Percentiles rank a stretch among this genome's conserved stretches.
Evolutionary conservation across 1,139 yeast genomes (phyloP).

Genomic region (Magnusiomyces clavatus): DNA sequence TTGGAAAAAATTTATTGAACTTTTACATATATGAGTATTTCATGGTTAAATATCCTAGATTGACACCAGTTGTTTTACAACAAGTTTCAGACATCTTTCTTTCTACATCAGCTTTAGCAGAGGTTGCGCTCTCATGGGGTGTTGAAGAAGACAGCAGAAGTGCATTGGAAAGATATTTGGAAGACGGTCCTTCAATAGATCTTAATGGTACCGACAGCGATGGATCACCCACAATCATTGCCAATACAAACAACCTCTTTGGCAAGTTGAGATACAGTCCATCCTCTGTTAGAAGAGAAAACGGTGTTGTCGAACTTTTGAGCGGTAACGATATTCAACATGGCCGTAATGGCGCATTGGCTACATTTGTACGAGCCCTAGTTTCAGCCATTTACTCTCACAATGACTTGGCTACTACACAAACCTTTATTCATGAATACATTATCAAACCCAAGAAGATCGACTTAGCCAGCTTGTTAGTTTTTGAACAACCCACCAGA

Average conservation of each 20-base stretch:
- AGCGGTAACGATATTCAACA: slow-evolving; percentile 30
- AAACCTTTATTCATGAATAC: slow-evolving; percentile 60
- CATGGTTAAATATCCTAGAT: slow-evolving; percentile 73
- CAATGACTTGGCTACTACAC: slow-evolving; percentile 50
- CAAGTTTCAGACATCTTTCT: slow-evolving; percentile 67
- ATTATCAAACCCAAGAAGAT: slow-evolving; percentile 66
- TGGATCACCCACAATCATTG: slow-evolving; percentile 2
- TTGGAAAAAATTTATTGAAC: slow-evolving; percentile 72
- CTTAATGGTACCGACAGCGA: slow-evolving; percentile 10
- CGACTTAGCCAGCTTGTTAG: slow-evolving; percentile 64
- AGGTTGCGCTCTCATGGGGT: slow-evolving; percentile 76
- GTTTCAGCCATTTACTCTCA: slow-evolving; percentile 36
- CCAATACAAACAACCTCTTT: slow-evolving; percentile 16
- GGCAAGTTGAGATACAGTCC: slow-evolving; percentile 31
- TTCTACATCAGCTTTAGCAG: slow-evolving; percentile 55
- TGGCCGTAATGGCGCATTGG: slow-evolving; percentile 36
- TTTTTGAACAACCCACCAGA: slow-evolving; percentile 78
- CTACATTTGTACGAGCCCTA: slow-evolving; percentile 46
- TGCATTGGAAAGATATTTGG: slow-evolving; percentile 58
- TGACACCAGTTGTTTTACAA: slow-evolving; percentile 72
- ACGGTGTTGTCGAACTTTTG: slow-evolving; percentile 36
- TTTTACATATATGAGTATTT: slow-evolving; percentile 72
- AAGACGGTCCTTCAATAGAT: slow-evolving; percentile 21
- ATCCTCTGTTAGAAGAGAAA: slow-evolving; percentile 28
- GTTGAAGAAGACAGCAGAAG: slow-evolving; percentile 65